These are phyloP conservation scores for Inonotus obliquus DNA, from an alignment of 1,284 basidiomycete genomes.

Conservation along the genomic window DNA sequence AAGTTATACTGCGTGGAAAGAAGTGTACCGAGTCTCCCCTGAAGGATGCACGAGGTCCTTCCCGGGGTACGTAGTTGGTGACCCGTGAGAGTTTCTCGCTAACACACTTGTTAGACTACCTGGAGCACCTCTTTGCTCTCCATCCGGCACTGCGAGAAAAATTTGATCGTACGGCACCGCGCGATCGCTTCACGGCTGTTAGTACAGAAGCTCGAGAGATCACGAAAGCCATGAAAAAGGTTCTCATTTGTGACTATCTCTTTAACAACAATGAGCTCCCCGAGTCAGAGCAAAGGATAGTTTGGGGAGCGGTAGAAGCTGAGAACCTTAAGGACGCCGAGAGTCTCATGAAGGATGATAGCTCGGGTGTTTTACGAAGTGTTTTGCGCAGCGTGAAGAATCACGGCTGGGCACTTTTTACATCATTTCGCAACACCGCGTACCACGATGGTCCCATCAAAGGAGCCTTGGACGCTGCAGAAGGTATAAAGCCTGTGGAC, in stretches of 20 bases:
- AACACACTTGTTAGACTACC: not conserved
- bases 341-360: not conserved
- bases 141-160: not conserved
- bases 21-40: not conserved
- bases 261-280: conserved; percentile 1
- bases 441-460: not conserved
- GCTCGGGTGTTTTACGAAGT: not conserved
- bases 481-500: not conserved
- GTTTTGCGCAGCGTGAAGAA: not conserved
- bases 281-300: not conserved
- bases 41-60: not conserved
- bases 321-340: not conserved
- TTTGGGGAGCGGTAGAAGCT: not conserved
- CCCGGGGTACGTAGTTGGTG: not conserved
- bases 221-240: conserved; percentile 5
- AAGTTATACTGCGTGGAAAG: not conserved
- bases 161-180: not conserved
- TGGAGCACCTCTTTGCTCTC: not conserved
- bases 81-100: not conserved
- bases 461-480: not conserved
- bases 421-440: not conserved
- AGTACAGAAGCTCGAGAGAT: not conserved
- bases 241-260: conserved; percentile 3
- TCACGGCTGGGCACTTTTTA: not conserved
- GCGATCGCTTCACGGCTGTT: not conserved